phyloP scores from a whole-genome alignment of 208 protist species.

The Strigomonas oncopelti region DNA sequence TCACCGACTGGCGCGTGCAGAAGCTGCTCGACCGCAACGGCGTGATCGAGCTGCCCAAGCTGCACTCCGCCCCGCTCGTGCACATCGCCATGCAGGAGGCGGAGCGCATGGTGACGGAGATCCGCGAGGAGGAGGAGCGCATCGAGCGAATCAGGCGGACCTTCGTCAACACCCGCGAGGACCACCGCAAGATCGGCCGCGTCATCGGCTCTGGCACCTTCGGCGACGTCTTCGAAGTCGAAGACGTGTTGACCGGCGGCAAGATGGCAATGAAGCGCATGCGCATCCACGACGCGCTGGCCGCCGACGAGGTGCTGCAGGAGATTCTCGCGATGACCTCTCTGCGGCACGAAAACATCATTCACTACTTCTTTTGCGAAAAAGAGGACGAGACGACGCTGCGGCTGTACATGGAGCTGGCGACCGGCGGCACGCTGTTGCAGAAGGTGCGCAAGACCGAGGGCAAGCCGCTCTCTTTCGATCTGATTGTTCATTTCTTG shows the following conservation, averaged over 20 bases:
- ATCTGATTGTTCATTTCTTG: constrained; percentile 71
- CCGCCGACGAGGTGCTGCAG: constrained; percentile 68
- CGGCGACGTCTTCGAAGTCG: constrained; percentile 86
- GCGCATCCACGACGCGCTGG: constrained; percentile 80
- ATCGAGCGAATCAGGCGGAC: constrained; percentile 73
- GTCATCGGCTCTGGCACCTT: constrained; percentile 81
- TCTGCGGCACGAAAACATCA: constrained; percentile 91
- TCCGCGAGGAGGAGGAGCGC: constrained; percentile 78
- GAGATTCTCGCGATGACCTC: constrained; percentile 89
- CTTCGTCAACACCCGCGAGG: constrained; percentile 54
- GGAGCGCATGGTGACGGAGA: constrained; percentile 67
- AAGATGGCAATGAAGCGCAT: constrained; percentile 88
- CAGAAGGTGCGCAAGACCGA: constrained; percentile 67
- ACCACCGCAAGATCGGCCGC: constrained; percentile 57
- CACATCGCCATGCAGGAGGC: constrained; percentile 87
- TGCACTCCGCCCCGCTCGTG: constrained; percentile 58
- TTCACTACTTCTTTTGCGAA: constrained; percentile 91
- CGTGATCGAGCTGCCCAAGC: constrained; percentile 79
- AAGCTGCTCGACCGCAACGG: constrained; percentile 68
- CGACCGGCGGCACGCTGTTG: constrained; percentile 80
- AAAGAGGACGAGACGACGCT: constrained; percentile 75
- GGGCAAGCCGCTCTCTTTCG: constrained; percentile 55
- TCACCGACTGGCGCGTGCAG: constrained; percentile 77
- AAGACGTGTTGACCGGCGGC: constrained; percentile 78
- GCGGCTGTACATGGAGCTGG: constrained; percentile 91